These are phyloP conservation scores for Hanseniaspora gamundiae DNA, from an alignment of 1,139 yeast genomes.

Conservation along the genomic window DNA sequence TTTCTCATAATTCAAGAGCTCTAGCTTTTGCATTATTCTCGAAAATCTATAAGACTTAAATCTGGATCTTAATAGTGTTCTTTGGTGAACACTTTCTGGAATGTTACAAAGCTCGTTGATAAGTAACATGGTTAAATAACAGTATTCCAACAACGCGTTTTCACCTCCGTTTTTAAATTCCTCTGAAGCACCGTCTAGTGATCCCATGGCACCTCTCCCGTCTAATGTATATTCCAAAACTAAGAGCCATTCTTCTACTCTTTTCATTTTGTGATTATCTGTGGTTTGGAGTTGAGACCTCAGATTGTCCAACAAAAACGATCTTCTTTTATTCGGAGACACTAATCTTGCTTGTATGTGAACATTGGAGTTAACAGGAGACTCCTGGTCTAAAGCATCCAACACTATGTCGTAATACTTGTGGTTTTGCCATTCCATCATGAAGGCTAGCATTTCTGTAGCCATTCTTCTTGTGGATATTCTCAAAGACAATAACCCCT, in stretches of 20 bases:
- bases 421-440: constrained; percentile 40
- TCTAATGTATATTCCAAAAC: constrained; percentile 63
- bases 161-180: constrained; percentile 62
- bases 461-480: constrained; percentile 68
- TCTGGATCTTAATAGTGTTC: constrained; percentile 69
- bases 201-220: constrained; percentile 83
- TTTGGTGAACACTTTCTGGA: constrained; percentile 49
- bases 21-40: constrained; percentile 49
- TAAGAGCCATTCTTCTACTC: constrained; percentile 80
- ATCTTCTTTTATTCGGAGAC: constrained; percentile 16
- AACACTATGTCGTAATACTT: constrained; percentile 50
- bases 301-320: constrained; percentile 11
- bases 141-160: constrained; percentile 66
- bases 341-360: constrained; percentile 38
- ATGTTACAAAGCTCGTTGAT: constrained; percentile 61
- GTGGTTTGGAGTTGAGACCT: constrained; percentile 5
- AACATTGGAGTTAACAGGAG: constrained; percentile 46
- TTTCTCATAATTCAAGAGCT: constrained; percentile 47
- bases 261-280: constrained; percentile 30
- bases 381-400: constrained; percentile 41
- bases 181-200: constrained; percentile 88
- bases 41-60: constrained; percentile 66
- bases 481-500: constrained; percentile 50
- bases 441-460: constrained; percentile 57
- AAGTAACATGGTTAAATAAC: constrained; percentile 64